Base-by-base conservation (phyloP, 176 grass and related monocot genomes). In the Puccinellia tenuiflora region DNA sequence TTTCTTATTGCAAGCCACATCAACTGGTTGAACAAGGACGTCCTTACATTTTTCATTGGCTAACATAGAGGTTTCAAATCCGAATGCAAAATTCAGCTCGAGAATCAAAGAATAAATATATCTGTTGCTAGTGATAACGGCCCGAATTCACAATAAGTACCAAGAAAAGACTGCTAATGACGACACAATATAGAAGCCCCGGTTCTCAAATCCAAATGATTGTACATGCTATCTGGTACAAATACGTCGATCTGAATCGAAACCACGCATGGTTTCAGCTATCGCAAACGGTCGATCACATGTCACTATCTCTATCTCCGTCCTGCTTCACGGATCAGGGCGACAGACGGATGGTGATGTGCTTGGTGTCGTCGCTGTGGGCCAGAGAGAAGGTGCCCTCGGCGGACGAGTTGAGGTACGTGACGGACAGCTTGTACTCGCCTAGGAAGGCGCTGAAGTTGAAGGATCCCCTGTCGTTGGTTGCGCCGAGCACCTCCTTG, bases 371-470 rank as follows among this genome's bases (percentile, higher is more conserved):
- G 18, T 86, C 84, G 20, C 85, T 85, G 43, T 31, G 86, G 33
- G 85, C 80, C 26, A 95, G 81, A 15, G 87, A 88, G 70, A 98
- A 85, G 9, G 88, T 93, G 0, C 77, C 79, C 56, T 89, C 85
- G 3, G 72, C 74, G 2, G 90, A 86, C 34, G 67, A 65, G 84
- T 94, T 91, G 14, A 55, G 86, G 21, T 50, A 80, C 37, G 37
- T 70, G 31, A 98, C 90, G 0, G 48, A 77, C 14, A 98, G 79
- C 84, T 79, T 89, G 85, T 93, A 93, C 76, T 93, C 92, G 6
- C 92, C 95, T 0, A 91, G 66, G 76, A 93, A 94, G 0, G 88
- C 95, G 43, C 70, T 79, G 63, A 98, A 98, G 78, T 88, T 93
- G 82, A 88, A 95, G 12, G 92, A 84, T 5, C 95, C 95, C 0